Conservation (phyloP, 78 protist genomes). For the Chrysochromulina parva region DNA sequence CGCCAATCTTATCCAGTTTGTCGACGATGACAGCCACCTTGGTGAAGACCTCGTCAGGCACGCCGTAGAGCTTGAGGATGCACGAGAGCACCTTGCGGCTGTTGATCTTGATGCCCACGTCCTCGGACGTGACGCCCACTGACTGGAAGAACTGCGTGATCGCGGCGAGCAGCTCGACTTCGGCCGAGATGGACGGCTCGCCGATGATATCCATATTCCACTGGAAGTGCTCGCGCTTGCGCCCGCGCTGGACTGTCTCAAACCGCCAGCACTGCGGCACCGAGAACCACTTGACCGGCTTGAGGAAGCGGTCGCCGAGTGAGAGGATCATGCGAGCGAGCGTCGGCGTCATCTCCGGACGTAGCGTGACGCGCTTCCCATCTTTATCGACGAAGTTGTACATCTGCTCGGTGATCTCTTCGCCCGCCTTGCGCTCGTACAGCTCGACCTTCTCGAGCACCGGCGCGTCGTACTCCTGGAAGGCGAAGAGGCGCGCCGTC, state of each 20-base stretch:
- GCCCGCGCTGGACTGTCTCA: conserved; percentile 67
- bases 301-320: neutral
- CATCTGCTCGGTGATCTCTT: conserved; percentile 81
- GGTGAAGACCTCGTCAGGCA: conserved; percentile 52
- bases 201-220: conserved; percentile 81
- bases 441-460: conserved; percentile 73
- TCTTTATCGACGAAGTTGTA: conserved; percentile 49
- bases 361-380: conserved; percentile 47
- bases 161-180: conserved; percentile 69
- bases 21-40: conserved; percentile 71
- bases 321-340: conserved; percentile 70
- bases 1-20: conserved; percentile 66
- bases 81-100: conserved; percentile 45
- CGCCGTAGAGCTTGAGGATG: conserved; percentile 24
- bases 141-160: conserved; percentile 46
- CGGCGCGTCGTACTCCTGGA: conserved; percentile 79
- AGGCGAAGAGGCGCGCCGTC: conserved; percentile 39
- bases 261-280: conserved; percentile 78
- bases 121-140: conserved; percentile 60
- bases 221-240: conserved; percentile 82
- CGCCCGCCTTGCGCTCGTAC: conserved; percentile 73
- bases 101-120: conserved; percentile 61
- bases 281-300: conserved; percentile 68
- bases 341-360: conserved; percentile 83
- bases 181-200: conserved; percentile 55